phyloP scores from a whole-genome alignment of 108 stramenopile genomes.

The Cyclotella kingstonii region DNA sequence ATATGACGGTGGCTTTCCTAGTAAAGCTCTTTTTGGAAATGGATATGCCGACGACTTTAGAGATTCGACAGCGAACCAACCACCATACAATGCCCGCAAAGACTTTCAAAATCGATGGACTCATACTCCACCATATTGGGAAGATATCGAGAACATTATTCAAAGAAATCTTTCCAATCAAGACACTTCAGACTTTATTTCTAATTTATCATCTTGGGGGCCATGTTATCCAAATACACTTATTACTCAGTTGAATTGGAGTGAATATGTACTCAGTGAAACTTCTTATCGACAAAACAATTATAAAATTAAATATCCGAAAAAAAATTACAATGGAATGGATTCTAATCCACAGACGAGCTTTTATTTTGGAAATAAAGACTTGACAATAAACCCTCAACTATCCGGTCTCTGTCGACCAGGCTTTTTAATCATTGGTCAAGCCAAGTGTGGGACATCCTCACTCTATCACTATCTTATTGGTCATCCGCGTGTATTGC shows the following conservation, averaged over 20 bases:
- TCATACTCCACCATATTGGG: constrained; percentile 28
- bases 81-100: constrained; percentile 6
- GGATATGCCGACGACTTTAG: not conserved
- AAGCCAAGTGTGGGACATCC: constrained; percentile 88
- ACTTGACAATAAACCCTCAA: not conserved
- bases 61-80: not conserved
- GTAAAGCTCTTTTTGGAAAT: constrained; percentile 4
- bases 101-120: constrained; percentile 18
- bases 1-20: constrained; percentile 3
- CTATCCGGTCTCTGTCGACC: constrained; percentile 68
- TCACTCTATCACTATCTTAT: constrained; percentile 72
- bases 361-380: constrained; percentile 3
- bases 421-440: constrained; percentile 83
- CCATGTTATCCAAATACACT: constrained; percentile 25
- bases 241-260: constrained; percentile 4
- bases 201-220: constrained; percentile 28
- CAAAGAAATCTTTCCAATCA: not conserved
- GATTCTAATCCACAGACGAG: not conserved
- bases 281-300: constrained; percentile 6
- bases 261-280: not conserved
- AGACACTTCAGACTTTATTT: not conserved
- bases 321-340: not conserved
- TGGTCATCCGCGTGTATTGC: constrained; percentile 73
- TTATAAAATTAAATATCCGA: constrained; percentile 10
- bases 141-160: constrained; percentile 17